These are phyloP conservation scores for Borovskyia barvae DNA, from an alignment of 208 protist genomes.

Conservation along the genomic window DNA sequence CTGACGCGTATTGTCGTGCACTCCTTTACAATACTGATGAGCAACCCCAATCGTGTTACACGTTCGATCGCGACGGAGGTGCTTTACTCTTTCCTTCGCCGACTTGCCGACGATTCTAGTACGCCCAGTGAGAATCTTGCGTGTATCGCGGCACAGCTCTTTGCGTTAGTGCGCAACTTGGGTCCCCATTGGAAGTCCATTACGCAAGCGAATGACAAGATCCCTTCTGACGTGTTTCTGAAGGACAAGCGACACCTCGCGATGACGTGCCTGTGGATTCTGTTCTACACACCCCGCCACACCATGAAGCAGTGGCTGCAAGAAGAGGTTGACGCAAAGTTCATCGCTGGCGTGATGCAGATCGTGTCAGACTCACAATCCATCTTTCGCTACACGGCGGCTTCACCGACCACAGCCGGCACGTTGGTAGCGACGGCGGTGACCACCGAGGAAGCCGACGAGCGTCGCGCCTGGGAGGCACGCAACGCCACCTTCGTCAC, in stretches of 20 bases:
- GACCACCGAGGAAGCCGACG: constrained; percentile 5
- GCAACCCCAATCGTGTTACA: constrained; percentile 42
- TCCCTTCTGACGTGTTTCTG: constrained; percentile 23
- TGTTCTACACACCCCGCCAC: constrained; percentile 65
- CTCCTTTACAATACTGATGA: constrained; percentile 57
- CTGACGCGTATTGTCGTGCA: constrained; percentile 64
- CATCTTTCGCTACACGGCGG: constrained; percentile 62
- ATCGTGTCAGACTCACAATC: constrained; percentile 70
- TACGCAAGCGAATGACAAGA: constrained; percentile 53
- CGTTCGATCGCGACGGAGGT: constrained; percentile 40
- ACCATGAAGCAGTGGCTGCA: constrained; percentile 51
- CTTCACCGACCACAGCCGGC: neutral
- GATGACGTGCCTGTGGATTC: constrained; percentile 72
- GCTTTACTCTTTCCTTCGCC: constrained; percentile 68
- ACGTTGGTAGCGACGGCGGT: neutral
- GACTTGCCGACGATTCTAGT: constrained; percentile 58
- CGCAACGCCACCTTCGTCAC: constrained; percentile 75
- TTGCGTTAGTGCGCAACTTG: constrained; percentile 47
- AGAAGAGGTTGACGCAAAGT: constrained; percentile 40
- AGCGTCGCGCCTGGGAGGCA: constrained; percentile 62
- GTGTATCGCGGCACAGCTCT: constrained; percentile 73
- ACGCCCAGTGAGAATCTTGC: constrained; percentile 54
- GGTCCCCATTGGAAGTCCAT: constrained; percentile 69
- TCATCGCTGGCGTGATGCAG: constrained; percentile 65
- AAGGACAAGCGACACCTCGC: constrained; percentile 66